Base-by-base conservation (phyloP, 352 stramenopile genomes). In the Nothophytophthora sp. region DNA sequence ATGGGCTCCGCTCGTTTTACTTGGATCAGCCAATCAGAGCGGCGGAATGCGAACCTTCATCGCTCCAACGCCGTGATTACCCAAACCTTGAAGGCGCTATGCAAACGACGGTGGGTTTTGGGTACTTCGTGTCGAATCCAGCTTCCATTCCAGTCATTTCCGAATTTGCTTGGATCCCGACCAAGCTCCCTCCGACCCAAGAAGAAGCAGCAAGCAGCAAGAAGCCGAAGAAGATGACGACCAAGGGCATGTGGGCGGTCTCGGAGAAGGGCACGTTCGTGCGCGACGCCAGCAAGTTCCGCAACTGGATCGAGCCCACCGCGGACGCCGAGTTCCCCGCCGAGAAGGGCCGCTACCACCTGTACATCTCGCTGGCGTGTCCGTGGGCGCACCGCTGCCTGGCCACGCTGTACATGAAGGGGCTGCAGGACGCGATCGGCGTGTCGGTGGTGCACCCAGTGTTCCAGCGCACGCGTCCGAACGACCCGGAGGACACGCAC, bases 331-430 rank as follows among this genome's bases (percentile, higher is more conserved):
- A 80, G 53, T 92, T 89, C 60, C 74, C 81, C 1, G 74, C 81
- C 15, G 67, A 88, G 55, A 67, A 60, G 32, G 40, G 56, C 35
- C 79, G 82, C 27, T 92, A 99, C 75, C 96, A 99, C 71, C 71
- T 99, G 22, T 98, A 98, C 77, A 88, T 99, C 27, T 97, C 92
- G 45, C 79, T 95, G 23, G 96, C 96, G 27, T 99, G 96, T 75
- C 97, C 97, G 24, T 94, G 80, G 80, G 81, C 84, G 0, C 74
- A 79, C 47, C 79, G 81, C 43, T 90, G 76, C 42, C 57, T 98
- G 12, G 84, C 94, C 24, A 87, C 95, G 37, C 67, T 96, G 38
- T 73, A 91, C 11, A 59, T 99, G 30, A 99, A 99, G 70, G 96
- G 95, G 1, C 70, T 99, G 23, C 76, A 99, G 58, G 81, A 98